A percentile compares a stretch with the other conserved stretches of the same genome.
Evolutionary conservation across 2,329 filamentous ascomycete species (phyloP).

Genomic region (Westerdykella sp.): DNA sequence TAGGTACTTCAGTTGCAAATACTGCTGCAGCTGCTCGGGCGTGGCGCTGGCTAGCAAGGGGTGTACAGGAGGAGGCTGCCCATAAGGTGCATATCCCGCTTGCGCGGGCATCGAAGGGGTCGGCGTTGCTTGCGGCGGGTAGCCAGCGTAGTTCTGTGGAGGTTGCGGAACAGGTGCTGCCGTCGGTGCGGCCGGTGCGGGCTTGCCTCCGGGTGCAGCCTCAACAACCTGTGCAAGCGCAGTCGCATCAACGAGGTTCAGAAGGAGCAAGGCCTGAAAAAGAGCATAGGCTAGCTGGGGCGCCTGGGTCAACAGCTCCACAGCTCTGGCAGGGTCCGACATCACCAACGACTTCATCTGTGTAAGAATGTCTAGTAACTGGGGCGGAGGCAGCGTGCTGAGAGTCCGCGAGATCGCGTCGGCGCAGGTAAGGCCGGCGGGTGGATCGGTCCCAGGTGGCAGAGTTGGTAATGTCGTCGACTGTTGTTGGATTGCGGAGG

Average conservation of each 20-base stretch:
- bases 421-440: slow-evolving; percentile 72
- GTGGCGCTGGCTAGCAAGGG: slow-evolving; percentile 37
- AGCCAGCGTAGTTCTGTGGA: slow-evolving; percentile 28
- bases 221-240: slow-evolving; percentile 78
- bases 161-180: slow-evolving; percentile 36
- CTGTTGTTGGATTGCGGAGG: slow-evolving; percentile 28
- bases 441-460: slow-evolving; percentile 76
- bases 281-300: slow-evolving; percentile 92
- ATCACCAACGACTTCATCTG: slow-evolving; percentile 92
- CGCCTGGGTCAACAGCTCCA: slow-evolving; percentile 77
- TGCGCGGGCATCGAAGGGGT: slow-evolving; percentile 47
- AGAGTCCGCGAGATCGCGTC: slow-evolving; percentile 92
- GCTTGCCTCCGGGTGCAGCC: slow-evolving; percentile 34
- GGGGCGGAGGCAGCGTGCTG: slow-evolving; percentile 74
- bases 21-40: slow-evolving; percentile 58
- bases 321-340: slow-evolving; percentile 73
- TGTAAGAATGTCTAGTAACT: slow-evolving; percentile 85
- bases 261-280: slow-evolving; percentile 87
- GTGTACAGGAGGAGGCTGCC: slow-evolving; percentile 40
- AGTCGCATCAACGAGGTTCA: slow-evolving; percentile 83
- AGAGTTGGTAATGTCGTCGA: slow-evolving; percentile 65
- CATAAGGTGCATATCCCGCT: slow-evolving; percentile 17
- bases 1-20: slow-evolving; percentile 75
- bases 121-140: slow-evolving; percentile 43
- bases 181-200: slow-evolving; percentile 29